Evolutionary conservation across 192 early-diverging fungal species (phyloP), one percentile per base, ranked within the genome.

Genomic region (Coemansia guatemalensis): DNA sequence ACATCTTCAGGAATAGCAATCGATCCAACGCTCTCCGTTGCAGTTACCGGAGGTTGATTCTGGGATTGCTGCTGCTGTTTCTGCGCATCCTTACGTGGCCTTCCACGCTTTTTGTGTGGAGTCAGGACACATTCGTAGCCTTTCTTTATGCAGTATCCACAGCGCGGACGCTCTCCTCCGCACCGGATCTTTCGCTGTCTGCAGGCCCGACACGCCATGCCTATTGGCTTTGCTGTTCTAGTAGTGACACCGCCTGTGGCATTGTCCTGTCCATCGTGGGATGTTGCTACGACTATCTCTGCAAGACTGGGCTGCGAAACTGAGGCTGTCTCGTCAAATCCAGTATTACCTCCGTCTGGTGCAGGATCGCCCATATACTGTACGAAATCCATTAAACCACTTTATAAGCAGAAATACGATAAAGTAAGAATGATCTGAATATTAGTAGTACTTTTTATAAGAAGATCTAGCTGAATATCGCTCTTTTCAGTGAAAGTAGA

Each of bases 171-270:
- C 49, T 78, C 73, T 23, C 81, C 81, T 49, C 75, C 81, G 44
- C 81, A 83, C 5, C 75, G 55, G 58, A 83, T 78, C 67, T 83
- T 83, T 54, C 76, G 75, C 62, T 62, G 56, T 8, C 81, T 65
- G 50, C 81, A 83, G 0, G 75, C 75, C 2, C 73, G 59, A 18
- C 81, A 83, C 5, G 81, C 81, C 73, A 81, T 81, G 23, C 78
- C 78, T 9, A 81, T 75, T 18, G 78, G 72, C 12, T 69, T 58
- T 23, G 57, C 51, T 0, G 30, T 33, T 29, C 26, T 23, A 1
- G 59, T 22, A 21, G 61, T n/a, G 7, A 5, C 26, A 5, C 6
- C 11, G 17, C 18, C 30, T 23, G 17, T 25, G n/a, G 24, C 48
- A 23, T 17, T 29, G 2, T 26, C 21, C 52, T 51, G 65, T 24